phyloP scores from a whole-genome alignment of 2,329 filamentous ascomycete species.

The Fusarium sp. region DNA sequence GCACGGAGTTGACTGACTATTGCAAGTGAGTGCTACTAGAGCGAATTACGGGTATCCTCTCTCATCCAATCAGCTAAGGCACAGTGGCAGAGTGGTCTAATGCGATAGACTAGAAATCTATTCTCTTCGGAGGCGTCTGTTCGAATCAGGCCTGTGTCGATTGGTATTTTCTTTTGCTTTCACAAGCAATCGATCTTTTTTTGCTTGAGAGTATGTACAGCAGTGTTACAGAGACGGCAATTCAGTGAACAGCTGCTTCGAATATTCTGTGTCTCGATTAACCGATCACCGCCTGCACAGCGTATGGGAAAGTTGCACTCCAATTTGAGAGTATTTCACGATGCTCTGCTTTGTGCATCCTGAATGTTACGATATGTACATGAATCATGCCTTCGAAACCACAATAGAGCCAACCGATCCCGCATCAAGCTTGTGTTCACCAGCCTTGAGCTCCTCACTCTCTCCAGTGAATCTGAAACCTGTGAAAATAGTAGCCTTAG shows the following conservation, averaged over 20 bases:
- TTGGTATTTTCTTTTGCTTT: background rate
- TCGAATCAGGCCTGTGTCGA: slow-evolving; percentile 34
- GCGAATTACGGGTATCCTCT: accelerated
- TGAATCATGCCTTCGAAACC: background rate
- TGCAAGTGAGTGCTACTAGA: too few relatives aligned
- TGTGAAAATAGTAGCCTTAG: background rate
- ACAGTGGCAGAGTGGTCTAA: slow-evolving; percentile 34
- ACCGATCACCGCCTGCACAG: background rate
- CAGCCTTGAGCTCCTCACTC: background rate
- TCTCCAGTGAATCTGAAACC: background rate
- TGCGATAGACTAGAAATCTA: slow-evolving; percentile 35
- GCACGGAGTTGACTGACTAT: too few relatives aligned
- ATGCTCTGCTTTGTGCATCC: too few relatives aligned
- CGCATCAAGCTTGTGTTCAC: background rate
- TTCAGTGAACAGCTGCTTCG: too few relatives aligned
- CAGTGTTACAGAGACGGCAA: too few relatives aligned
- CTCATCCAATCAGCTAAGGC: slow-evolving; percentile 16
- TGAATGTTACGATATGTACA: too few relatives aligned
- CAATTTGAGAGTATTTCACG: background rate
- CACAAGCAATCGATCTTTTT: accelerated
- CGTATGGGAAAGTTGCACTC: background rate
- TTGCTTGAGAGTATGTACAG: background rate
- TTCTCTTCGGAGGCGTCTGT: slow-evolving; percentile 33
- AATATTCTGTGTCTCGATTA: too few relatives aligned
- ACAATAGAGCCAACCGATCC: slow-evolving; percentile 5